These are phyloP conservation scores for Lyophyllum decastes DNA, from an alignment of 768 basidiomycete genomes.

Conservation along the genomic window DNA sequence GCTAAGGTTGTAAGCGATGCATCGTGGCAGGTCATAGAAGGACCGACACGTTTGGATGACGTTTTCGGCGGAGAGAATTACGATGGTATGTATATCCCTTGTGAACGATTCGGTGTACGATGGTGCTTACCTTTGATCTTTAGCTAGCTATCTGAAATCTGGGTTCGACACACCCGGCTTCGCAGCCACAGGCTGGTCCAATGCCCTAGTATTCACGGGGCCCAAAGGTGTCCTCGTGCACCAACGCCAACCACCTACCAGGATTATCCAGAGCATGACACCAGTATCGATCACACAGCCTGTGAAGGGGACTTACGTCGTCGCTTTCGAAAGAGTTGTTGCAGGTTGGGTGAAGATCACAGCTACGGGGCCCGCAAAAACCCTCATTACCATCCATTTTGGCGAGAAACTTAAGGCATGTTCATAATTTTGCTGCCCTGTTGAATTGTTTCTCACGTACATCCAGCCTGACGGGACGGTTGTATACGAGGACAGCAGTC, in stretches of 20 bases:
- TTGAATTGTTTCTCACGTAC: not conserved
- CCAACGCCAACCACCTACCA: conserved; percentile 25
- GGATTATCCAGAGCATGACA: conserved; percentile 20
- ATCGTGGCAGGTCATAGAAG: conserved; percentile 25
- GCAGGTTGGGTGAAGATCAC: conserved; percentile 29
- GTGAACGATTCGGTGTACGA: too few species aligned
- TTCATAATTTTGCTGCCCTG: conserved; percentile 1
- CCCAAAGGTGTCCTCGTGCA: conserved; percentile 24
- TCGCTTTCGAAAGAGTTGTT: conserved; percentile 26
- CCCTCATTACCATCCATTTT: conserved; percentile 28
- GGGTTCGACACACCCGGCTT: conserved; percentile 22
- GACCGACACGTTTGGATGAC: conserved; percentile 29
- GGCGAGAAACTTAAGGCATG: conserved; percentile 27
- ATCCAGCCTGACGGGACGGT: conserved; percentile 12
- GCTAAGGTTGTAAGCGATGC: conserved; percentile 19
- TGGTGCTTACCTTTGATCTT: not conserved
- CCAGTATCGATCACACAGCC: conserved; percentile 26
- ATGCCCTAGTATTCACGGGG: conserved; percentile 18
- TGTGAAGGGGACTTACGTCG: conserved; percentile 23
- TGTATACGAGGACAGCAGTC: conserved; percentile 13
- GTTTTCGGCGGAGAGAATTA: conserved; percentile 32
- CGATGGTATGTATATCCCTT: conserved; percentile 29
- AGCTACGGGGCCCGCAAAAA: conserved; percentile 24
- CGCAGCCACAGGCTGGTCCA: conserved; percentile 20
- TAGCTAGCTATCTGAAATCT: conserved; percentile 24